Conservation (phyloP, 2,329 filamentous ascomycete genomes). For the Tolypocladium paradoxum region DNA sequence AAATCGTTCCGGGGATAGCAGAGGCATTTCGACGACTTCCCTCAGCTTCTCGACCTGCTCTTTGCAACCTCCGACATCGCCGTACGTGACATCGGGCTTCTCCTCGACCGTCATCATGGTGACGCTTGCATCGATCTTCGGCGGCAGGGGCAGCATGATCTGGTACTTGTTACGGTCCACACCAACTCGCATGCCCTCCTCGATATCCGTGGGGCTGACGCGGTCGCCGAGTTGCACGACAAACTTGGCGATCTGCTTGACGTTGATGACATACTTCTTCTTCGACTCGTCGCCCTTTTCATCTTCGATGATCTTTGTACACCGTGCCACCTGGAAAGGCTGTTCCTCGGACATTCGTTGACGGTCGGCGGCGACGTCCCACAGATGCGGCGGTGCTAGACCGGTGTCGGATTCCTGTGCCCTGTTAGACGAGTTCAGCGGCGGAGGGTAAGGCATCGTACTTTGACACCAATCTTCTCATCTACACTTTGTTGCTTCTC, state of each 20-base stretch:
- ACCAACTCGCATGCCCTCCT: constrained; percentile 97
- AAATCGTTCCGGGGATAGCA: constrained; percentile 92
- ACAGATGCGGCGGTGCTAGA: constrained; percentile 93
- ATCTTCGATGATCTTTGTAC: constrained; percentile 98
- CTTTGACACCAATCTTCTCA: constrained; percentile 91
- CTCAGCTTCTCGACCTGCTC: constrained; percentile 98
- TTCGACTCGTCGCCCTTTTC: constrained; percentile 89
- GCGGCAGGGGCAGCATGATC: constrained; percentile 88
- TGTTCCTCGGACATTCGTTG: constrained; percentile 99
- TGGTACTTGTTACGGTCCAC: constrained; percentile 99
- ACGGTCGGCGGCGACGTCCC: constrained; percentile 94
- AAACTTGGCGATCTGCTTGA: constrained; percentile 99
- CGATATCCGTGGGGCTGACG: constrained; percentile 96
- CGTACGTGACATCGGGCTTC: constrained; percentile 98
- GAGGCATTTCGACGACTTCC: constrained; percentile 97
- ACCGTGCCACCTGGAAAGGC: constrained; percentile 90
- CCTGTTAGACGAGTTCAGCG: constrained; percentile 9
- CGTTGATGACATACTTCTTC: constrained; percentile 99
- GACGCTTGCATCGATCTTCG: constrained; percentile 97
- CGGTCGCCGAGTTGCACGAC: constrained; percentile 95
- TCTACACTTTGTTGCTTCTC: constrained; percentile 97
- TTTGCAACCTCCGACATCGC: constrained; percentile 97
- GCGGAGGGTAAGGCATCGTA: constrained; percentile 18
- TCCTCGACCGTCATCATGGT: constrained; percentile 99
- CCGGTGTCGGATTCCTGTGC: constrained; percentile 93